Conservation (phyloP, 1,284 basidiomycete genomes). For the Austroboletus sp. region DNA sequence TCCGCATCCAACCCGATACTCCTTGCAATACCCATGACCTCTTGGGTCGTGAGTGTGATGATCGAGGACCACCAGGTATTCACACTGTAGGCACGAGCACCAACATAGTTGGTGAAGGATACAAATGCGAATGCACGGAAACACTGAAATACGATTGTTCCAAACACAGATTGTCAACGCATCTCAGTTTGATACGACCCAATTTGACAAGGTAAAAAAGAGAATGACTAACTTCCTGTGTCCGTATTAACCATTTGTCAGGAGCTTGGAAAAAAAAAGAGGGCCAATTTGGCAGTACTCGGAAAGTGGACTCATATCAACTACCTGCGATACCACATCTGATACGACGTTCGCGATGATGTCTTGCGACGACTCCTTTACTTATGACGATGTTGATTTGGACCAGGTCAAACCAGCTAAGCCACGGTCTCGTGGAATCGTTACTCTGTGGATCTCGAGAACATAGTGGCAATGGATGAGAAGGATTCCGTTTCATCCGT, state of each 20-base stretch:
- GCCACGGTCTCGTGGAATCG: slow-evolving; percentile 30
- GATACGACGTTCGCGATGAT: slow-evolving; percentile 53
- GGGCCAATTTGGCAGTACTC: slow-evolving; percentile 71
- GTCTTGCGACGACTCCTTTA: slow-evolving; percentile 50
- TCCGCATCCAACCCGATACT: slow-evolving; percentile 76
- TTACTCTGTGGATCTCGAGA: slow-evolving; percentile 42
- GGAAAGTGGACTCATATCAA: slow-evolving; percentile 87
- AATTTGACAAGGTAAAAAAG: slow-evolving; percentile 47
- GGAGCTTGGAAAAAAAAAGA: slow-evolving; percentile 69
- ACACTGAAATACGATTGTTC: slow-evolving; percentile 24
- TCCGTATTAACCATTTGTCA: slow-evolving; percentile 28
- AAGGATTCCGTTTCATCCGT: slow-evolving; percentile 26
- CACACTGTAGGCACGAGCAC: slow-evolving; percentile 16
- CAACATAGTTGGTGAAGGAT: slow-evolving; percentile 17
- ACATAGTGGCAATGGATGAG: slow-evolving; percentile 36
- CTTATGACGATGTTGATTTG: slow-evolving; percentile 16
- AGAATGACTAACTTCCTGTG: slow-evolving; percentile 36
- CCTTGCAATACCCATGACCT: slow-evolving; percentile 89
- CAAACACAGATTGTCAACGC: slow-evolving; percentile 63
- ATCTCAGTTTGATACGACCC: slow-evolving; percentile 53
- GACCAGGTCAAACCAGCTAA: slow-evolving; percentile 3
- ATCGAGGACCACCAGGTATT: slow-evolving; percentile 16
- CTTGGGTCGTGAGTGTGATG: slow-evolving; percentile 65
- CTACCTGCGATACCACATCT: slow-evolving; percentile 46
- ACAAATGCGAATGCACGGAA: slow-evolving; percentile 26